Percentiles rank a stretch among this genome's conserved stretches.
phyloP scores from a whole-genome alignment of 2,329 filamentous ascomycete genomes.

The Pseudogymnoascus sp. region DNA sequence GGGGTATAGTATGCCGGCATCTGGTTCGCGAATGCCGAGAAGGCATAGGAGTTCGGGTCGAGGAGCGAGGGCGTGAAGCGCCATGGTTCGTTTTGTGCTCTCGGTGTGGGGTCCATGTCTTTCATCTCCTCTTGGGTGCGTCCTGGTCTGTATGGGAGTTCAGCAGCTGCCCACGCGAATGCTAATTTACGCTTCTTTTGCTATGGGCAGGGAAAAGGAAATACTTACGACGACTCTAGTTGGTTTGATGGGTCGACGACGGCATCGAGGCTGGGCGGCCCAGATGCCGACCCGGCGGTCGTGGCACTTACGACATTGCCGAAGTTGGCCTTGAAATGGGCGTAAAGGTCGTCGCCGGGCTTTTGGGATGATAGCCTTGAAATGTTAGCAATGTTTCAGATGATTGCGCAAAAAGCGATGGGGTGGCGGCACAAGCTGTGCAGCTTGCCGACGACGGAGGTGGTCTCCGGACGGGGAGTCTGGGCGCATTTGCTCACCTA shows the following conservation, averaged over 20 bases:
- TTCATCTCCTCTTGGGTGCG: conserved; percentile 40
- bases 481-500: conserved; percentile 23
- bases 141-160: neutral
- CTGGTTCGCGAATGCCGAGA: conserved; percentile 71
- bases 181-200: neutral
- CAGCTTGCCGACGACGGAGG: neutral
- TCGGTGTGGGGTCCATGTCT: conserved; percentile 77
- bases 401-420: neutral
- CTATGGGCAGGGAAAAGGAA: neutral
- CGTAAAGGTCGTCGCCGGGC: conserved; percentile 76
- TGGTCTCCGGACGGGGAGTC: neutral
- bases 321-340: conserved; percentile 77
- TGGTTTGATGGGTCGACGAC: neutral
- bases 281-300: conserved; percentile 15
- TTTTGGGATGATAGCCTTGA: conserved; percentile 59
- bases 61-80: conserved; percentile 83
- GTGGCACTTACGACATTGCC: conserved; percentile 59
- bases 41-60: conserved; percentile 77
- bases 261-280: neutral
- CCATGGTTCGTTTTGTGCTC: conserved; percentile 74
- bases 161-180: neutral
- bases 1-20: conserved; percentile 81
- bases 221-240: neutral
- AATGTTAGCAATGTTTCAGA: conserved; percentile 15
- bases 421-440: neutral